Conservation (phyloP, 306 rosid species). For the Arachis stenosperma region DNA sequence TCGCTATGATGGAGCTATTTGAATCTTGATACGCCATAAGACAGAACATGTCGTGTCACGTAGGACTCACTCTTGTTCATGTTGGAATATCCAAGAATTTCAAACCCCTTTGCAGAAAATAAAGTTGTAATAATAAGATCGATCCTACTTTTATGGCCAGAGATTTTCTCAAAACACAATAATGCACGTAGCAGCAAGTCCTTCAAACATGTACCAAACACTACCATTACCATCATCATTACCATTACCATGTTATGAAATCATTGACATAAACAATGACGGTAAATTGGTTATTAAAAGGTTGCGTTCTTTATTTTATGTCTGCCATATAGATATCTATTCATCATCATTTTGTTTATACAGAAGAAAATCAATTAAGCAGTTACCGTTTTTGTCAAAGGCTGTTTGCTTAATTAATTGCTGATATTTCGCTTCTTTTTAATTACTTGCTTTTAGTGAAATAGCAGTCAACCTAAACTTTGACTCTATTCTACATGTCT, state of each 20-base stretch:
- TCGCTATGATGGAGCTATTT: conserved; percentile 47
- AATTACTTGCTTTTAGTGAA: conserved; percentile 13
- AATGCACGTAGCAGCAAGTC: conserved; percentile 42
- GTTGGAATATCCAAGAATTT: conserved; percentile 32
- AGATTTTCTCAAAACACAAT: conserved; percentile 55
- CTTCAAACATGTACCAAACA: conserved; percentile 41
- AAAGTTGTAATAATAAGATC: conserved; percentile 14
- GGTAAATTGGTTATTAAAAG: conserved; percentile 17
- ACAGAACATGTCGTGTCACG: conserved; percentile 42
- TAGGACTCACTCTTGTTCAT: conserved; percentile 40
- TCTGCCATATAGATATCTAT: not conserved
- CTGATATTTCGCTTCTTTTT: conserved; percentile 27
- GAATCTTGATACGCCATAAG: conserved; percentile 35
- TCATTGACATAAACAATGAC: conserved; percentile 9
- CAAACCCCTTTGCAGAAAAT: conserved; percentile 43
- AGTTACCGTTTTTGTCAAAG: conserved; percentile 40
- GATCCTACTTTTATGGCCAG: conserved; percentile 41
- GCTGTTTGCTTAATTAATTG: conserved; percentile 35
- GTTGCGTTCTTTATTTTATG: not conserved
- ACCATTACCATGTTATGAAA: not conserved
- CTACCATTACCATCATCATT: not conserved
- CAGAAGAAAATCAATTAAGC: not conserved
- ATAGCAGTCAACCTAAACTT: conserved; percentile 22
- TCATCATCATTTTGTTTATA: conserved; percentile 19
- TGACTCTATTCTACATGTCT: conserved; percentile 26